These are phyloP conservation scores for Lepidium aucheri DNA, from an alignment of 345 rosid genomes.

Conservation along the genomic window DNA sequence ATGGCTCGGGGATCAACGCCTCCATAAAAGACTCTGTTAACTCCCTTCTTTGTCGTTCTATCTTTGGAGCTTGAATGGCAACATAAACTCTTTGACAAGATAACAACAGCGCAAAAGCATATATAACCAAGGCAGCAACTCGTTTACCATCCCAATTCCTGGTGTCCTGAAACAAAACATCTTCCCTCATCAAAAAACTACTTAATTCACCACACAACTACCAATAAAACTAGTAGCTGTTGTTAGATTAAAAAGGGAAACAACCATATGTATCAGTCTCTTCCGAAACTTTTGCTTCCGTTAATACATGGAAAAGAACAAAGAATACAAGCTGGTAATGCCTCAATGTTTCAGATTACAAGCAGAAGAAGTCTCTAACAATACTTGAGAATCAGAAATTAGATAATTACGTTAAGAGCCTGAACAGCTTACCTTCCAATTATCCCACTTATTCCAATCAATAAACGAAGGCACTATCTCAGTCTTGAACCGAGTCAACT, in stretches of 20 bases:
- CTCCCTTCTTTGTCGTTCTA: slow-evolving; percentile 55
- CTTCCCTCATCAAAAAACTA: background rate
- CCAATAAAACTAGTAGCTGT: background rate
- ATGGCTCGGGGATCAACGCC: slow-evolving; percentile 89
- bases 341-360: background rate
- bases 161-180: slow-evolving; percentile 50
- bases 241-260: background rate
- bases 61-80: slow-evolving; percentile 58
- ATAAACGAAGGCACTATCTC: slow-evolving; percentile 48
- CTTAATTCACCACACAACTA: background rate
- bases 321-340: background rate
- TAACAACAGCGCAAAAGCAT: slow-evolving; percentile 41
- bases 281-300: background rate
- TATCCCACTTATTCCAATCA: slow-evolving; percentile 73
- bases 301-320: background rate
- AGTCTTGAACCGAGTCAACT: slow-evolving; percentile 42
- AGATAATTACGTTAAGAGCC: background rate
- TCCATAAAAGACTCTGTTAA: slow-evolving; percentile 92
- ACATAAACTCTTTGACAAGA: slow-evolving; percentile 59
- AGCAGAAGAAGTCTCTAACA: background rate
- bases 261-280: background rate
- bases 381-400: background rate
- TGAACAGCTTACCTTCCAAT: slow-evolving; percentile 61
- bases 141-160: slow-evolving; percentile 71
- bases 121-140: slow-evolving; percentile 49